Conservation (phyloP, 1,139 yeast species). For the Eremothecium coryli region DNA sequence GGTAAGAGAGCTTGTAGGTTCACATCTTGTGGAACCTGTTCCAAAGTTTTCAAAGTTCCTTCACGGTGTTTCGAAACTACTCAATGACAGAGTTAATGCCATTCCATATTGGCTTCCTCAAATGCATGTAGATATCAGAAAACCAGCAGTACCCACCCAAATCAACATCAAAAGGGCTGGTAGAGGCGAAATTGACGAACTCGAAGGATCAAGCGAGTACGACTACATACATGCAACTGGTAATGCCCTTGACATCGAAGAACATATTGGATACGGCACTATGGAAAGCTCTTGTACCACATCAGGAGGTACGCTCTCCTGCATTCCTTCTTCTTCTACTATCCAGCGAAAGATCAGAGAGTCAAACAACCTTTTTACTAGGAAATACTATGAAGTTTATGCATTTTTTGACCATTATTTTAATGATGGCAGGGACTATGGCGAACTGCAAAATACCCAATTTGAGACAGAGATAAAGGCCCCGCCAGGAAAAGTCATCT, state of each 20-base stretch:
- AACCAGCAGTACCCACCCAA: constrained; percentile 58
- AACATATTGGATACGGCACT: constrained; percentile 40
- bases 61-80: constrained; percentile 84
- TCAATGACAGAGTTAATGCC: constrained; percentile 71
- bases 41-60: constrained; percentile 96
- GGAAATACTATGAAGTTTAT: constrained; percentile 14
- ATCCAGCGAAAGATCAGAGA: constrained; percentile 17
- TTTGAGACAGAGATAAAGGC: constrained; percentile 52
- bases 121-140: constrained; percentile 90
- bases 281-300: constrained; percentile 13
- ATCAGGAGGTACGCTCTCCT: no score
- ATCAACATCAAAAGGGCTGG: constrained; percentile 29
- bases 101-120: constrained; percentile 99
- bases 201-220: constrained; percentile 30
- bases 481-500: constrained; percentile 70
- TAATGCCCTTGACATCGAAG: constrained; percentile 41
- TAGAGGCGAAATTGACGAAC: constrained; percentile 35
- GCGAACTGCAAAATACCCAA: constrained; percentile 75
- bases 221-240: no score
- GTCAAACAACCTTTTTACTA: constrained; percentile 20
- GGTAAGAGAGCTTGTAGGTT: constrained; percentile 85
- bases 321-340: neutral
- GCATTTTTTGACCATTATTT: constrained; percentile 38
- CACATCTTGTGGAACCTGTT: constrained; percentile 94
- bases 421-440: constrained; percentile 58